These are phyloP conservation scores for Lodderomyces pseudojiufengensis DNA, from an alignment of 1,139 yeast species.

Conservation along the genomic window DNA sequence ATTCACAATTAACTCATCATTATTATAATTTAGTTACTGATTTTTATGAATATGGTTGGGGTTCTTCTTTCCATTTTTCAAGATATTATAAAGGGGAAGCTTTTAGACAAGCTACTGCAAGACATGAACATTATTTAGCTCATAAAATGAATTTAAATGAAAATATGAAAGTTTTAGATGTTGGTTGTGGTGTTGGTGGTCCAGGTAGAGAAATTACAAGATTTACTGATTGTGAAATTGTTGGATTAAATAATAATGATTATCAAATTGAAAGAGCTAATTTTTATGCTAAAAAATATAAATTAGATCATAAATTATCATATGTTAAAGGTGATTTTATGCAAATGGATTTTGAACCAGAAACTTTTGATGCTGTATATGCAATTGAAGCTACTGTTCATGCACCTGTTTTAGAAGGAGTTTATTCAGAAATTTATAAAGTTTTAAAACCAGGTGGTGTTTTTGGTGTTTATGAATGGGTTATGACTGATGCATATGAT, in stretches of 20 bases:
- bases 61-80: conserved; percentile 97
- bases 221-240: conserved; percentile 82
- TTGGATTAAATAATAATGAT: conserved; percentile 94
- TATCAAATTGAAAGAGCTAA: conserved; percentile 94
- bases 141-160: conserved; percentile 75
- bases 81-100: conserved; percentile 92
- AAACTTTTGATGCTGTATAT: conserved; percentile 91
- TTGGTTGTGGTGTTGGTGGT: conserved; percentile 99
- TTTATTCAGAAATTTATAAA: conserved; percentile 89
- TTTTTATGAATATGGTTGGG: conserved; percentile 99
- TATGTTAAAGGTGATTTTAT: conserved; percentile 98
- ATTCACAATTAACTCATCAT: conserved; percentile 88
- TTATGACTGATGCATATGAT: conserved; percentile 92
- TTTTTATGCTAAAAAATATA: conserved; percentile 65
- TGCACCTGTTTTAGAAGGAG: conserved; percentile 96
- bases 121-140: conserved; percentile 97
- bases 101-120: conserved; percentile 89
- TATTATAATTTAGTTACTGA: conserved; percentile 97
- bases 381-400: conserved; percentile 99
- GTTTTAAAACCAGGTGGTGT: conserved; percentile 97
- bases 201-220: conserved; percentile 96
- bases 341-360: conserved; percentile 96
- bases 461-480: conserved; percentile 99
- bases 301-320: conserved; percentile 67
- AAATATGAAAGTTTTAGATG: conserved; percentile 88